A percentile compares a stretch with the other conserved stretches of the same genome.
Evolutionary conservation across 768 basidiomycete species (phyloP).

Genomic region (Serpula lacrymans): DNA sequence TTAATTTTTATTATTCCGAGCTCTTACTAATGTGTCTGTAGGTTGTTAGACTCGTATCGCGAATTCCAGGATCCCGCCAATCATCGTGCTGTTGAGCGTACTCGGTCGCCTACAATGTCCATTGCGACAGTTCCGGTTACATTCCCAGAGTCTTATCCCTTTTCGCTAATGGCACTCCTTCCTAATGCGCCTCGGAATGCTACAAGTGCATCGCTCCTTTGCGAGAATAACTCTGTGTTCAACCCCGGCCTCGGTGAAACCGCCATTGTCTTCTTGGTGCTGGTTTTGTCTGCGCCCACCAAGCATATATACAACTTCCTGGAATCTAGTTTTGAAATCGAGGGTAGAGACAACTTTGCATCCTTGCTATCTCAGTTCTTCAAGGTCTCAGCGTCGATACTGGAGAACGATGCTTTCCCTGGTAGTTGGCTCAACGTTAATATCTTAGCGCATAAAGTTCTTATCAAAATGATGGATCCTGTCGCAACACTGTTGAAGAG

Average conservation of each 20-base stretch:
- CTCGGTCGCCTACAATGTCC: conserved; percentile 54
- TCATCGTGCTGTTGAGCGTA: conserved; percentile 65
- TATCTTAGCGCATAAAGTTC: conserved; percentile 80
- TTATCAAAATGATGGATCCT: conserved; percentile 87
- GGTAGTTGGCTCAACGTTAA: conserved; percentile 89
- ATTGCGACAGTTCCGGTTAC: conserved; percentile 67
- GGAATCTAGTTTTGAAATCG: conserved; percentile 79
- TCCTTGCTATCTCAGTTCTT: conserved; percentile 73
- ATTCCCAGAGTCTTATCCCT: conserved; percentile 94
- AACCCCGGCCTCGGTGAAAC: conserved; percentile 82
- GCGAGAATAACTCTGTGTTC: conserved; percentile 53
- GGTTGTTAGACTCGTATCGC: conserved; percentile 82
- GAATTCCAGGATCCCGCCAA: conserved; percentile 74
- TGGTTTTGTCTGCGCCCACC: conserved; percentile 76
- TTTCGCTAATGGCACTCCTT: conserved; percentile 69
- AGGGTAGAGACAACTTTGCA: conserved; percentile 79
- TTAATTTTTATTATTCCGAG: neutral
- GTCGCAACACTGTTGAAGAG: conserved; percentile 72
- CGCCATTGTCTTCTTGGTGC: conserved; percentile 77
- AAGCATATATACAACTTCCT: conserved; percentile 77
- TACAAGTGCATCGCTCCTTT: conserved; percentile 35
- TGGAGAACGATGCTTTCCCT: conserved; percentile 87
- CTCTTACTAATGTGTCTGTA: conserved; percentile 26
- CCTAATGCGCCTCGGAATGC: conserved; percentile 51
- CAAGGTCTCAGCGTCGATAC: conserved; percentile 73